Base-by-base conservation (phyloP, 2,329 filamentous ascomycete genomes). In the Verticillium nubilum region DNA sequence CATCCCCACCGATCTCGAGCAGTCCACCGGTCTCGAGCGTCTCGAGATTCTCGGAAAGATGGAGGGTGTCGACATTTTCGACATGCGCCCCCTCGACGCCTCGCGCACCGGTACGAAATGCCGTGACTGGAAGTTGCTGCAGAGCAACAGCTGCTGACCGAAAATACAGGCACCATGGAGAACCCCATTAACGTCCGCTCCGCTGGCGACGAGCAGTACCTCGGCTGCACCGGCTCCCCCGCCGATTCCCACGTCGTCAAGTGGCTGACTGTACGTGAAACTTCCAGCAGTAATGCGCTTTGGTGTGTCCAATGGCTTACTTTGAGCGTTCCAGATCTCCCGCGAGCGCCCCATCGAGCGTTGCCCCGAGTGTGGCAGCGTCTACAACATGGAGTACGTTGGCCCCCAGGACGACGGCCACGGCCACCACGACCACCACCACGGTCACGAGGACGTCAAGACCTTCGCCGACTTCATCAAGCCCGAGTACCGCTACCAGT, bases 21-120 rank as follows among this genome's bases (percentile, higher is more conserved):
- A 99, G 78, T 81, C 95, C 62, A 98, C 95, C 69, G 95, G 95
- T 90, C 85, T 98, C 62, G 95, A 99, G 84, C 93, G 95, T 86
- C 86, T 99, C 69, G 95, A 99, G 80, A 95, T 99, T 72, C 84
- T 99, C 75, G 95, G 95, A 80, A 99, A 99, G 87, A 97, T 98
- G 90, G 92, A 98, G 84, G 93, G 95, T 67, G 82, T 97, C 70
- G 95, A 99, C 74, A 83, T 98, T 75, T 99, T 99, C 82, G 93
- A 99, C 81, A 97, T 98, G 95, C 89, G 87, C 78, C 95, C 95
- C 65, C 86, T 99, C 69, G 95, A 98, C 76, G 84, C 94, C 65
- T 95, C 90, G 76, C 88, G 95, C 73, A 86, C 85, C 78, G 94
- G 94, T 91, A 83, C 54, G 64, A 52, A 19, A 29, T 19, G 25